Conservation (phyloP, 306 rosid species). For the Pyrus bretschneideri region DNA sequence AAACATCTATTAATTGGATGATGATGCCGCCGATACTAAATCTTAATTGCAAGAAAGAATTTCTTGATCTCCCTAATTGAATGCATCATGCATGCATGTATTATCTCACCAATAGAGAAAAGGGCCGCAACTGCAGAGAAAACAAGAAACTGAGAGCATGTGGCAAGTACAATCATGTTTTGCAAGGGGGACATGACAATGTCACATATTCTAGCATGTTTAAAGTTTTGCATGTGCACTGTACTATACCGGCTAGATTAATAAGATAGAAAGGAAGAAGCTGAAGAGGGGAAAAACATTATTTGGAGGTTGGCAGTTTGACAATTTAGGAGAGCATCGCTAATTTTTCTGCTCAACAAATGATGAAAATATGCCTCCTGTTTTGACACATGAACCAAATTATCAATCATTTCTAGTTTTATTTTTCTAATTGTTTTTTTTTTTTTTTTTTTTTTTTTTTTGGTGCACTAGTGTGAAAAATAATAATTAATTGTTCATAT, state of each 20-base stretch:
- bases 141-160: conserved; percentile 28
- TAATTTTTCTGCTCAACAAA: neutral
- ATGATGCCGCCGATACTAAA: neutral
- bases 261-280: conserved; percentile 5
- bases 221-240: conserved; percentile 51
- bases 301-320: conserved; percentile 19
- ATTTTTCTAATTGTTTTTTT: neutral
- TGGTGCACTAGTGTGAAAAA: neutral
- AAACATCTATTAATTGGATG: too few relatives aligned
- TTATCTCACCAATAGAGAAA: conserved; percentile 7
- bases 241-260: conserved; percentile 25
- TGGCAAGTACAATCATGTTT: conserved; percentile 36
- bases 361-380: conserved; percentile 2
- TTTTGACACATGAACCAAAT: conserved; percentile 4
- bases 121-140: conserved; percentile 18
- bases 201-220: conserved; percentile 29
- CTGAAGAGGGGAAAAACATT: conserved; percentile 17
- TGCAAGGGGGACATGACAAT: conserved; percentile 26
- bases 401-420: neutral
- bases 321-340: neutral
- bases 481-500: too few relatives aligned
- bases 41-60: neutral
- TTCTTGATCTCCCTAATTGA: neutral
- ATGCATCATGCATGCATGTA: neutral
- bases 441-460: too few relatives aligned